These are phyloP conservation scores for Spatholobus suberectus DNA, from an alignment of 306 rosid genomes.

Conservation along the genomic window DNA sequence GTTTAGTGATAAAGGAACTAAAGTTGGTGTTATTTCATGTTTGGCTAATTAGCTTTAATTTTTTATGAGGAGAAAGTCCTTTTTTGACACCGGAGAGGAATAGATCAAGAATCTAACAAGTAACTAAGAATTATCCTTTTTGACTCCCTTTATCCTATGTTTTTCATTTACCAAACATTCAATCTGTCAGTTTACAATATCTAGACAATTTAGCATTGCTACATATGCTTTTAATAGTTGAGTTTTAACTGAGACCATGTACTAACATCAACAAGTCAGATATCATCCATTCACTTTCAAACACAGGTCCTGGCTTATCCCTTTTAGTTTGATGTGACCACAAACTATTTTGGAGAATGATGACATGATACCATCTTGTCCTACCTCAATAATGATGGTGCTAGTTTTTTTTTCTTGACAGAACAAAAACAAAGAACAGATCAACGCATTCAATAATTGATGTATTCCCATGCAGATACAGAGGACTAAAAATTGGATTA, in stretches of 20 bases:
- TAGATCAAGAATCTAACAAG: background rate
- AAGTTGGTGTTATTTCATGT: background rate
- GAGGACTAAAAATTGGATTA: conserved; percentile 19
- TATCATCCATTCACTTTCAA: background rate
- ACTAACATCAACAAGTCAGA: conserved; percentile 3
- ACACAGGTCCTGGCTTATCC: background rate
- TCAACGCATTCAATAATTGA: conserved; percentile 14
- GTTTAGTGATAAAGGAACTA: conserved; percentile 2
- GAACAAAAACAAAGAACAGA: background rate
- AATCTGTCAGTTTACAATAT: background rate
- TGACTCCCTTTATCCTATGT: background rate
- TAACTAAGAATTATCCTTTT: background rate
- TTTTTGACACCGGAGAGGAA: background rate
- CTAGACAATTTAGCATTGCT: conserved; percentile 10
- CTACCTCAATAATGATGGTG: background rate
- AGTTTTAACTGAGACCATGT: conserved; percentile 2
- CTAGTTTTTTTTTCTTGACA: background rate
- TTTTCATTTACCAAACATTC: background rate
- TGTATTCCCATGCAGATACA: background rate
- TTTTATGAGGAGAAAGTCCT: background rate
- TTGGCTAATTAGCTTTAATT: background rate
- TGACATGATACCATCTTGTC: conserved; percentile 4
- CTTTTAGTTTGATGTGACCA: background rate
- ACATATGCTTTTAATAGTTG: background rate
- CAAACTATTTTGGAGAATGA: background rate